Conservation (phyloP, 768 basidiomycete genomes). For the Boletales sp. region DNA sequence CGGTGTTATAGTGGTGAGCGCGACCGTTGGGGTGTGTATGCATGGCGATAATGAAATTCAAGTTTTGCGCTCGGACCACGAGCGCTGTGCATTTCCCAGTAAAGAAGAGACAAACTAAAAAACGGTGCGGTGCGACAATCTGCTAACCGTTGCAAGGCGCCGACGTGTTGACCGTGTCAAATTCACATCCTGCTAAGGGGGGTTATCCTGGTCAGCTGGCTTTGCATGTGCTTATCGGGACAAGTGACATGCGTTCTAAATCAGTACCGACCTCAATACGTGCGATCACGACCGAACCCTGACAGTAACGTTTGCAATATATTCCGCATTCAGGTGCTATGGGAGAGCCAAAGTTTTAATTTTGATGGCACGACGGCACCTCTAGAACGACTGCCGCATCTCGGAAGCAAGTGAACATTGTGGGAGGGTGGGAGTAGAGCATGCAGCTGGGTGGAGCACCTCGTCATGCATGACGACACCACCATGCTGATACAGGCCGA, state of each 20-base stretch:
- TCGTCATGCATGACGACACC: background rate
- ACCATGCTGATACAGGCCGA: background rate
- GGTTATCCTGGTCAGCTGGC: slow-evolving; percentile 24
- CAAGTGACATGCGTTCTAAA: slow-evolving; percentile 11
- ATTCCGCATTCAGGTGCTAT: slow-evolving; percentile 14
- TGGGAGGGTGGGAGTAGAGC: background rate
- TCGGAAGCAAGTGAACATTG: slow-evolving; percentile 9
- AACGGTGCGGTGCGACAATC: background rate
- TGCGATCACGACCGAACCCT: slow-evolving; percentile 18
- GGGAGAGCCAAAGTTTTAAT: slow-evolving; percentile 10
- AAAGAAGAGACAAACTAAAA: no score
- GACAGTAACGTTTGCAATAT: slow-evolving; percentile 8
- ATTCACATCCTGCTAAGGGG: slow-evolving; percentile 7
- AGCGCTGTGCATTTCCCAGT: no score
- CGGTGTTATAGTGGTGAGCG: background rate
- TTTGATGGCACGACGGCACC: slow-evolving; percentile 4
- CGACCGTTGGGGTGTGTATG: background rate
- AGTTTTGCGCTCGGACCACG: no score
- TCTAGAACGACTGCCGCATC: background rate
- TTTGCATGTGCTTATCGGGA: slow-evolving; percentile 20
- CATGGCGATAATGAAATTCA: no score
- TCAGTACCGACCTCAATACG: slow-evolving; percentile 8
- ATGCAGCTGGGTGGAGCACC: no score
- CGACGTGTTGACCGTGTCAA: slow-evolving; percentile 4
- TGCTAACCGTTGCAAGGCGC: slow-evolving; percentile 12